These are phyloP conservation scores for Botrytis sinoallii DNA, from an alignment of 2,329 filamentous ascomycete species.

Conservation along the genomic window DNA sequence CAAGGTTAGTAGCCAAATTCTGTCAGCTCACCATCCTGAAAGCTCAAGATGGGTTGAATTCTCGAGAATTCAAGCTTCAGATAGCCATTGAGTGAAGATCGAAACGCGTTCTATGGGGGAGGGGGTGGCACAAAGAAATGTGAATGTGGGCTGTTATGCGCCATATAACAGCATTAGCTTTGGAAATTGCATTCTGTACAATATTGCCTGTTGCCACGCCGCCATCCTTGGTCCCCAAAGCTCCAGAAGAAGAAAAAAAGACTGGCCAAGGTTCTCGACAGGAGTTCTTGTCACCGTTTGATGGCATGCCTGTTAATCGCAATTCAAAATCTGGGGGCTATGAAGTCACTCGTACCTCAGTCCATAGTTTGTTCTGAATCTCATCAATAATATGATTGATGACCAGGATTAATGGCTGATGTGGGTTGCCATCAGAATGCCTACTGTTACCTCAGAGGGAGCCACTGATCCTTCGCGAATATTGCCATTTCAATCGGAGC, in stretches of 20 bases:
- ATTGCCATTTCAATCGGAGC: background rate
- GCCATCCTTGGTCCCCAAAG: background rate
- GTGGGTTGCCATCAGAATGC: background rate
- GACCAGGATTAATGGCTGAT: background rate
- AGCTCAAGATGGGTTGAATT: background rate
- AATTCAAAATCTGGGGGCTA: background rate
- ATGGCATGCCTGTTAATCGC: background rate
- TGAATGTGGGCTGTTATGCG: background rate
- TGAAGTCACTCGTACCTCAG: background rate
- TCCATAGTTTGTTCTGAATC: background rate
- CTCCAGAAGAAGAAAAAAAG: background rate
- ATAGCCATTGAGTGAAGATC: background rate
- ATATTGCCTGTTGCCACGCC: conserved; percentile 6
- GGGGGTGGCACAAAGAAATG: background rate
- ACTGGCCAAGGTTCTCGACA: background rate
- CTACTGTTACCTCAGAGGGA: background rate
- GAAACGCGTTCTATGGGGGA: conserved; percentile 1
- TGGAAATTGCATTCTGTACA: background rate
- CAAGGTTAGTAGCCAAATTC: background rate
- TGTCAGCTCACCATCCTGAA: background rate
- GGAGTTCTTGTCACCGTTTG: background rate
- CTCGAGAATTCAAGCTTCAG: background rate
- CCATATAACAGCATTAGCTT: background rate
- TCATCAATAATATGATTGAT: background rate
- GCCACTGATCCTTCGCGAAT: background rate